These are phyloP conservation scores for Stephanodiscus minutulus DNA, from an alignment of 108 stramenopile species.

Conservation along the genomic window DNA sequence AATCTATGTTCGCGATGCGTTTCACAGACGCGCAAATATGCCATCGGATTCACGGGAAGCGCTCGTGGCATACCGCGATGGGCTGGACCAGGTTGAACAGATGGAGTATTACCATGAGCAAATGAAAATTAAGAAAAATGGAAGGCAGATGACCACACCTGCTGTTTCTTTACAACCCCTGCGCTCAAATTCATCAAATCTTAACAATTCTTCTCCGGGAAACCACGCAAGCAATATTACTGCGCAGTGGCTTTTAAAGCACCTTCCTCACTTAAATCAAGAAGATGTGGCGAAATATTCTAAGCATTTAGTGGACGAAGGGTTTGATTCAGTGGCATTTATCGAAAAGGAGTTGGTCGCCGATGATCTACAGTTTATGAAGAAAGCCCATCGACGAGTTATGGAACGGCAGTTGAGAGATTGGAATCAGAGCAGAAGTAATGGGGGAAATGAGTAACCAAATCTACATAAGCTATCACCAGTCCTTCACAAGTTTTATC, in stretches of 20 bases:
- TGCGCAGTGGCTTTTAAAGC: conserved; percentile 29
- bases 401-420: conserved; percentile 32
- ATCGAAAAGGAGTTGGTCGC: conserved; percentile 39
- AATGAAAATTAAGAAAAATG: conserved; percentile 26
- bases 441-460: neutral
- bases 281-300: conserved; percentile 44
- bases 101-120: conserved; percentile 57
- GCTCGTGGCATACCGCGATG: conserved; percentile 36
- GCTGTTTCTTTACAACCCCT: neutral
- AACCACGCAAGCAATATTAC: conserved; percentile 1
- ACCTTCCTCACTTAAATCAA: conserved; percentile 37
- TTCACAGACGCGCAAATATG: conserved; percentile 21
- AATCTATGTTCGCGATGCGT: conserved; percentile 43
- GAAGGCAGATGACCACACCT: neutral
- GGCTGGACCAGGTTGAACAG: conserved; percentile 51
- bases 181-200: too few relatives aligned
- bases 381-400: conserved; percentile 47
- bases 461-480: neutral
- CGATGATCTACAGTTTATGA: conserved; percentile 52
- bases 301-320: conserved; percentile 32
- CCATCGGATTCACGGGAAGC: conserved; percentile 38
- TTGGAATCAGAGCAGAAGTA: neutral
- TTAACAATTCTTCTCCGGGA: neutral
- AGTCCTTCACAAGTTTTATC: neutral
- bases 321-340: conserved; percentile 51